Conservation (phyloP, 2,329 filamentous ascomycete genomes). For the Byssoonygena ceratinophila region DNA sequence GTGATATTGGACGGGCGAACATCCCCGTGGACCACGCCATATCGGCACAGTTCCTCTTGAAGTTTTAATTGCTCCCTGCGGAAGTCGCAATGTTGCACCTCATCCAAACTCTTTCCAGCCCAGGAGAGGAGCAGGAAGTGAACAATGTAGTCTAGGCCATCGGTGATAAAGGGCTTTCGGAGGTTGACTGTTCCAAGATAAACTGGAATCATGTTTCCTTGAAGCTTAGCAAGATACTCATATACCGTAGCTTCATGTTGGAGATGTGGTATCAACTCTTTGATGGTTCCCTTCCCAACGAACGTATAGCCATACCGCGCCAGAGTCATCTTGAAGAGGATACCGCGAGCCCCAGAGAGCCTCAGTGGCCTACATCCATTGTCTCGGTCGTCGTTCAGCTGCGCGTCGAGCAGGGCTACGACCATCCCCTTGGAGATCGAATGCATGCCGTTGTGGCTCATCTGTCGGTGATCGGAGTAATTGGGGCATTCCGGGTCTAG, state of each 20-base stretch:
- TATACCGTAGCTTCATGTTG: constrained; percentile 15
- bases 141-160: constrained; percentile 1
- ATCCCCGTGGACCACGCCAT: constrained; percentile 6
- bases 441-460: background rate
- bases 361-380: background rate
- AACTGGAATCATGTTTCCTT: constrained; percentile 14
- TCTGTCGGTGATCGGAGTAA: background rate
- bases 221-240: constrained; percentile 7
- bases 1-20: constrained; percentile 1
- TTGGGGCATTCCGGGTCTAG: background rate
- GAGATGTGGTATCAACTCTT: background rate
- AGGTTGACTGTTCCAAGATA: constrained; percentile 6
- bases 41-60: background rate
- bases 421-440: background rate
- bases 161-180: background rate
- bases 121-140: constrained; percentile 1
- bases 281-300: background rate
- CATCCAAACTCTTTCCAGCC: background rate
- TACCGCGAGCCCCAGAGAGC: background rate
- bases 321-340: constrained; percentile 4
- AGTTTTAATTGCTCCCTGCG: background rate
- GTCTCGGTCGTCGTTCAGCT: background rate
- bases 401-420: background rate
- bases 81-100: background rate
- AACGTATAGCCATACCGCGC: constrained; percentile 1